Percentiles rank a stretch among this genome's conserved stretches.
phyloP scores from a whole-genome alignment of 306 rosid genomes.

The Pterocarpus macrocarpus region DNA sequence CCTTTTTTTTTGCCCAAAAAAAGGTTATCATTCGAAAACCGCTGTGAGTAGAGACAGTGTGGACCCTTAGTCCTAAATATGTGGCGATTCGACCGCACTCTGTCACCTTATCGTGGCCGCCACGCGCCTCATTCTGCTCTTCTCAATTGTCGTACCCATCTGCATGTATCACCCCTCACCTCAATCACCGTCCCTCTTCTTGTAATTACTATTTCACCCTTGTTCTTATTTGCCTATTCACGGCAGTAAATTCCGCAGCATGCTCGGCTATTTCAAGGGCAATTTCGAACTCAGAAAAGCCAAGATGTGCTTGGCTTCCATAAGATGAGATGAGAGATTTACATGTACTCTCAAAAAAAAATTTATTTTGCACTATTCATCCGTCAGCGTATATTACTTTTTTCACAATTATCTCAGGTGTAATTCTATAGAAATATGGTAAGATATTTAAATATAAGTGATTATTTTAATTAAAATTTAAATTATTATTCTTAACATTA shows the following conservation, averaged over 20 bases:
- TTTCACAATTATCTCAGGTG: no score
- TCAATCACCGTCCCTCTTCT: neutral
- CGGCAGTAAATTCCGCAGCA: slow-evolving; percentile 6
- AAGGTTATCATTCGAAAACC: slow-evolving; percentile 21
- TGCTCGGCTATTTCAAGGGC: no score
- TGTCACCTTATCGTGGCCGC: slow-evolving; percentile 73
- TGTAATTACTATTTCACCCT: slow-evolving; percentile 40
- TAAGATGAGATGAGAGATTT: no score
- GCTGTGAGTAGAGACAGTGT: slow-evolving; percentile 31
- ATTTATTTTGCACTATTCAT: no score
- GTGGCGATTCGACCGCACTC: slow-evolving; percentile 99
- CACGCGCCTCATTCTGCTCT: slow-evolving; percentile 79
- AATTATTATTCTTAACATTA: no score
- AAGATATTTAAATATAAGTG: no score
- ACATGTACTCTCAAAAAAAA: no score
- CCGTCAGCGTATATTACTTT: no score
- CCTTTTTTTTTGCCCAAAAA: neutral
- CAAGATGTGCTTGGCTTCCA: no score
- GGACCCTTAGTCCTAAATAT: slow-evolving; percentile 62
- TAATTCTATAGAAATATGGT: no score
- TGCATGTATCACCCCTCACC: slow-evolving; percentile 61
- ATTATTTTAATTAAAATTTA: no score
- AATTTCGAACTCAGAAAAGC: no score
- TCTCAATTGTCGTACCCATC: slow-evolving; percentile 67
- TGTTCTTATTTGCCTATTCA: accelerated